A percentile compares a stretch with the other conserved stretches of the same genome.
These are phyloP conservation scores for Albugo laibachii DNA, from an alignment of 352 stramenopile genomes.

Conservation along the genomic window DNA sequence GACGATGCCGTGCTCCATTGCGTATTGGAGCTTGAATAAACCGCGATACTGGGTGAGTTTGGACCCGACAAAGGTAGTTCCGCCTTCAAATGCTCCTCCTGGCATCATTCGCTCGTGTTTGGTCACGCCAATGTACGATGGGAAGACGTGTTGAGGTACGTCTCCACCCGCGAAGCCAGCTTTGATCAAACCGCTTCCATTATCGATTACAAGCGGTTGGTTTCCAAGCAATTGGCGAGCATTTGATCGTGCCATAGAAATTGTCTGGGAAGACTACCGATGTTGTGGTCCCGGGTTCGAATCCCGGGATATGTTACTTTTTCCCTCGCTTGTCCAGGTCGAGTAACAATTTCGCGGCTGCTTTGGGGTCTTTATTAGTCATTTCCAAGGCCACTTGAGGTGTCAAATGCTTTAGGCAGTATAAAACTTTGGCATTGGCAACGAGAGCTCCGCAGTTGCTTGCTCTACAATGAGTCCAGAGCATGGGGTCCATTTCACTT, in stretches of 20 bases:
- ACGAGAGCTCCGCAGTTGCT: constrained; percentile 7
- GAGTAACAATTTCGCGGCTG: constrained; percentile 37
- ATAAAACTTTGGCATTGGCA: constrained; percentile 22
- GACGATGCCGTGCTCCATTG: constrained; percentile 75
- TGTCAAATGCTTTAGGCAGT: constrained; percentile 35
- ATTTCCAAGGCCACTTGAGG: constrained; percentile 42
- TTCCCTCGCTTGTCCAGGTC: constrained; percentile 13
- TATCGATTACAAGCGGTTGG: constrained; percentile 76
- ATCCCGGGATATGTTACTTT: not conserved
- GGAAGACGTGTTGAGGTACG: constrained; percentile 57
- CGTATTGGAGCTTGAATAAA: constrained; percentile 66
- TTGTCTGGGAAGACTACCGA: too few relatives aligned
- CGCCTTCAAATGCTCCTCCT: constrained; percentile 53
- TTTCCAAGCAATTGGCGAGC: constrained; percentile 38
- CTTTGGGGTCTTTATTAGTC: constrained; percentile 25
- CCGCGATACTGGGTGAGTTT: constrained; percentile 59
- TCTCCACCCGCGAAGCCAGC: constrained; percentile 61
- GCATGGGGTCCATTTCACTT: constrained; percentile 9
- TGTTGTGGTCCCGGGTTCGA: too few relatives aligned
- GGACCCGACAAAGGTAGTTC: constrained; percentile 53
- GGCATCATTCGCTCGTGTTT: constrained; percentile 76
- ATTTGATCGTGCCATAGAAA: constrained; percentile 15
- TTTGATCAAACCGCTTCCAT: constrained; percentile 69
- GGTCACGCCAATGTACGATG: constrained; percentile 42
- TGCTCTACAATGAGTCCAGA: constrained; percentile 3